phyloP scores from a whole-genome alignment of 2,329 filamentous ascomycete genomes.

The Calonectria ilicicola region DNA sequence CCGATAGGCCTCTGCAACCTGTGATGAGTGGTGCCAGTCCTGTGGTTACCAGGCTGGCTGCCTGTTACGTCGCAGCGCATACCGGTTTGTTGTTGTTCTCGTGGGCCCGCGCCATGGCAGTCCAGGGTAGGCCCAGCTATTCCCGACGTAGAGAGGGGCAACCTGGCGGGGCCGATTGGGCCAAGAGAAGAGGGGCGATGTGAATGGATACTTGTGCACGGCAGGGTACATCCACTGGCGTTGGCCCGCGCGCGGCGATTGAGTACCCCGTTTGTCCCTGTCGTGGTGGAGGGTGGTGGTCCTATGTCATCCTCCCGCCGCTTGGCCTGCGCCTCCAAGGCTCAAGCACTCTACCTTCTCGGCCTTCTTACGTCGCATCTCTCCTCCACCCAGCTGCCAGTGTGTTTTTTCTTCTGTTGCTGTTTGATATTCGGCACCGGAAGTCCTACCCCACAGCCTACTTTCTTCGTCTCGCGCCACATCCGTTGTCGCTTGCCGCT shows the following conservation, averaged over 20 bases:
- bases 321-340: constrained; percentile 41
- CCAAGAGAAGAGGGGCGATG: constrained; percentile 26
- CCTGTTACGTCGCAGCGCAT: neutral
- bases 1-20: neutral
- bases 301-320: constrained; percentile 40
- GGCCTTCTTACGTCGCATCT: constrained; percentile 38
- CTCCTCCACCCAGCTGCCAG: constrained; percentile 28
- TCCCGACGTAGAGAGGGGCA: constrained; percentile 43
- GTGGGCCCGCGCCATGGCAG: constrained; percentile 12
- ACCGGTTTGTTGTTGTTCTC: constrained; percentile 26
- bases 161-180: constrained; percentile 40
- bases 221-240: constrained; percentile 10
- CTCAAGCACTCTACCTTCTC: constrained; percentile 31
- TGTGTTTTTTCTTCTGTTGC: constrained; percentile 28
- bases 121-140: constrained; percentile 14
- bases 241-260: constrained; percentile 3
- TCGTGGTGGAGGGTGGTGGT: neutral
- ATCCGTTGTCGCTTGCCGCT: neutral
- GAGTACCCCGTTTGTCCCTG: constrained; percentile 26
- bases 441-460: constrained; percentile 15
- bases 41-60: neutral
- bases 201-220: constrained; percentile 13
- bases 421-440: constrained; percentile 22
- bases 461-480: constrained; percentile 7
- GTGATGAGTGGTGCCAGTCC: neutral